Base-by-base conservation (phyloP, 306 rosid species). In the Lupinus albus region DNA sequence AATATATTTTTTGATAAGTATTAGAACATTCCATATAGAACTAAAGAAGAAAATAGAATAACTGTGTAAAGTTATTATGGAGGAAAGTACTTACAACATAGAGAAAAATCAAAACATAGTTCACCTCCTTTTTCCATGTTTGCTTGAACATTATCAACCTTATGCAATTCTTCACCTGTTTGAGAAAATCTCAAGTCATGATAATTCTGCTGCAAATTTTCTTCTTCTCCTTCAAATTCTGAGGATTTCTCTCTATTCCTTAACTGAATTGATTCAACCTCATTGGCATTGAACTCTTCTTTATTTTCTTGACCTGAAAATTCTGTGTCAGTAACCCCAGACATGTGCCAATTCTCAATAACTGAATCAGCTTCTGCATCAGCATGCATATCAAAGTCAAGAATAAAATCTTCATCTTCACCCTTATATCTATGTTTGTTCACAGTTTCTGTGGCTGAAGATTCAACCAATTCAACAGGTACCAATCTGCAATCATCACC, bases 401-500 rank as follows among this genome's bases (percentile, higher is more conserved):
- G 78, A 79, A 93, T 85, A 51, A 93, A 85, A 85, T 88, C 99
- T 74, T 78, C 79, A 52, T 77, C 81, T 46, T 28, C 81, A 41
- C 51, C 80, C 75, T 80, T 74, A n/a, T 65, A 70, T 56, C 59
- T 71, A 8, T 58, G 77, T 45, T 62, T 78, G 48, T 38, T 74
- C 56, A 18, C 80, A 50, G 50, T 70, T 75, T 70, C 74, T 11
- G 11, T 54, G 67, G 73, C 53, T 1, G 64, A 10, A 12, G 86
- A 76, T 14, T 78, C 88, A n/a, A 79, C 82, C 84, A 84, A 48
- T 72, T 84, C 96, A 57, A 94, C 74, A 9, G 96, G 99, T 79
- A 94, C 82, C 85, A 94, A 62, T 9, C 81, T 79, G 74, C 88
- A 84, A 73, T 84, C 96, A 33, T 94, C 87, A 15, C 82, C 86